phyloP scores from a whole-genome alignment of 2,329 filamentous ascomycete species.

The Thelonectria discophora region DNA sequence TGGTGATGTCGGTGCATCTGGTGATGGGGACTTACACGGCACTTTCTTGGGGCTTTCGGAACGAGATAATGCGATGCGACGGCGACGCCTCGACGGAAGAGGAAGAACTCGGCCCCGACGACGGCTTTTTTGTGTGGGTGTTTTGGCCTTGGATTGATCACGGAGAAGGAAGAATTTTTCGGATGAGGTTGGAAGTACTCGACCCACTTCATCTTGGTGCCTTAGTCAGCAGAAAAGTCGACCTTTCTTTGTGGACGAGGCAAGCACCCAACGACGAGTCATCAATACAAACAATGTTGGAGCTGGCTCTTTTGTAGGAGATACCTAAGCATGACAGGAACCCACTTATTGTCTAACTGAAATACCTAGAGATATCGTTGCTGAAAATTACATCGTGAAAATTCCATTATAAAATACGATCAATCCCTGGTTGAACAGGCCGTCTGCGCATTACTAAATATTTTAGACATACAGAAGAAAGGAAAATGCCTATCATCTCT shows the following conservation, averaged over 20 bases:
- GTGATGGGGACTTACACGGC: conserved; percentile 48
- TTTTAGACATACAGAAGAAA: too few relatives aligned
- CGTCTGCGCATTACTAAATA: too few relatives aligned
- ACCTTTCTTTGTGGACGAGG: too few relatives aligned
- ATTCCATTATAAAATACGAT: too few relatives aligned
- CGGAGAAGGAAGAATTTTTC: conserved; percentile 51
- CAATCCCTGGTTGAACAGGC: too few relatives aligned
- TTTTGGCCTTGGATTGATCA: conserved; percentile 44
- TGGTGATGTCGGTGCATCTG: conserved; percentile 31
- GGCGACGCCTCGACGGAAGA: conserved; percentile 53
- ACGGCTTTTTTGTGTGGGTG: conserved; percentile 44
- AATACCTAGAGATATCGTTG: too few relatives aligned
- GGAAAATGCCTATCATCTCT: too few relatives aligned
- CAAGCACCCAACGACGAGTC: neutral
- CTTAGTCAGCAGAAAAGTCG: conserved; percentile 28
- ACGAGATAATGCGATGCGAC: conserved; percentile 56
- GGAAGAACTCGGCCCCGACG: conserved; percentile 56
- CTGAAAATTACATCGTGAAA: too few relatives aligned
- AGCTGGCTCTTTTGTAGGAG: too few relatives aligned
- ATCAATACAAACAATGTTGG: too few relatives aligned
- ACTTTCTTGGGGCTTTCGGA: conserved; percentile 49
- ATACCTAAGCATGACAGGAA: too few relatives aligned
- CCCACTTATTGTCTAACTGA: too few relatives aligned
- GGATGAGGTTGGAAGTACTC: conserved; percentile 40
- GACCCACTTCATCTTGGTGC: conserved; percentile 12